Conservation (phyloP, 768 basidiomycete species). For the Clathrus columnatus region DNA sequence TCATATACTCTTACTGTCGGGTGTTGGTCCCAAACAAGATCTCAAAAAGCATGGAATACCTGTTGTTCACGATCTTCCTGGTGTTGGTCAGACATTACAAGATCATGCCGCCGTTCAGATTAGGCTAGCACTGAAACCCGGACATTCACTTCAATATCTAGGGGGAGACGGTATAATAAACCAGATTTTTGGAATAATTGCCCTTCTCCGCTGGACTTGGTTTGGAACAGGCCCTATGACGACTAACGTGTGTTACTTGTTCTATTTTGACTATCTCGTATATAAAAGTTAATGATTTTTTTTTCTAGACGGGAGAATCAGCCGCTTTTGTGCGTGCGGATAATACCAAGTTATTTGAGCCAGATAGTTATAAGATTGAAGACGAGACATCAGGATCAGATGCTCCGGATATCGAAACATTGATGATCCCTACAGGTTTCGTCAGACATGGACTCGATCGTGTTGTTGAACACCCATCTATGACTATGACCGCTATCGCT, state of each 20-base stretch:
- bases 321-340: slow-evolving; percentile 46
- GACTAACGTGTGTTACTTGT: background rate
- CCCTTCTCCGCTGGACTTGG: background rate
- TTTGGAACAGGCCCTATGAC: background rate
- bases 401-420: slow-evolving; percentile 3
- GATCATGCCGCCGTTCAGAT: slow-evolving; percentile 14
- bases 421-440: background rate
- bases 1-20: slow-evolving; percentile 58
- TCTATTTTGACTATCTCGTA: background rate
- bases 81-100: slow-evolving; percentile 19
- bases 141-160: slow-evolving; percentile 34
- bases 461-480: background rate
- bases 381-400: slow-evolving; percentile 6
- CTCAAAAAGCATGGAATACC: slow-evolving; percentile 13
- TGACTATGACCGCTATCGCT: background rate
- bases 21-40: slow-evolving; percentile 16
- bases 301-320: slow-evolving; percentile 34
- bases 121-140: slow-evolving; percentile 44
- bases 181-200: slow-evolving; percentile 14
- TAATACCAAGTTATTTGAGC: slow-evolving; percentile 38
- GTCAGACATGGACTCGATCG: background rate
- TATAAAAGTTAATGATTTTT: slow-evolving; percentile 15
- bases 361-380: slow-evolving; percentile 5
- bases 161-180: slow-evolving; percentile 8
- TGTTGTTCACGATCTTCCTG: slow-evolving; percentile 17